Conservation (phyloP, 441 rosid species). For the Populus hybrid region DNA sequence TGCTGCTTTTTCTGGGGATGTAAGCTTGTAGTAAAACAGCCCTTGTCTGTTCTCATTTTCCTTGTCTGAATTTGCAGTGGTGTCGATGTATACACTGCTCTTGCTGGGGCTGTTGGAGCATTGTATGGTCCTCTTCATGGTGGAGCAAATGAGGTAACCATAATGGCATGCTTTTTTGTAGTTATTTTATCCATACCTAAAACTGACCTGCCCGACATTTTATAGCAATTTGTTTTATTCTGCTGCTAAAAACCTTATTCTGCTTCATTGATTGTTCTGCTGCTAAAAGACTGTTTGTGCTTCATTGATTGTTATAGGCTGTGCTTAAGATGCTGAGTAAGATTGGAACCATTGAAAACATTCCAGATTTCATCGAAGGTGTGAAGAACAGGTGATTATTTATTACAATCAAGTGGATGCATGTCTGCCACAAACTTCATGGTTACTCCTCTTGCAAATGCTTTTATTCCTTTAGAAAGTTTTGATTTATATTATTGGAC, state of each 20-base stretch:
- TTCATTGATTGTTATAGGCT: constrained; percentile 47
- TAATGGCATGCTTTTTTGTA: background rate
- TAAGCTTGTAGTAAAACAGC: background rate
- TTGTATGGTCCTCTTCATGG: constrained; percentile 96
- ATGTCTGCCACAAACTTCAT: background rate
- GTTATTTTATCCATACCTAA: background rate
- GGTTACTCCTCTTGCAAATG: background rate
- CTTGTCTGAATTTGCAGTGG: constrained; percentile 52
- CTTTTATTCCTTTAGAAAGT: constrained; percentile 1
- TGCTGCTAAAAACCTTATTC: background rate
- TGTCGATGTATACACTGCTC: constrained; percentile 87
- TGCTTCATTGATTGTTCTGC: background rate
- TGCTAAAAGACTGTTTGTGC: background rate
- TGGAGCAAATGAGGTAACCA: constrained; percentile 71
- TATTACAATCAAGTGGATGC: background rate
- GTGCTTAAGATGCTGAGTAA: constrained; percentile 92
- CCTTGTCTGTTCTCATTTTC: background rate
- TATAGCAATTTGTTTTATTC: background rate
- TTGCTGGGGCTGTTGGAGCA: constrained; percentile 87
- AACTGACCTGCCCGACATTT: background rate
- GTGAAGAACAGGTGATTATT: constrained; percentile 59
- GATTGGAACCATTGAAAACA: constrained; percentile 77
- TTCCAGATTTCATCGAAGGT: constrained; percentile 77
- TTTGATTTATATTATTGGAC: background rate
- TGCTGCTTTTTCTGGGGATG: background rate